Evolutionary conservation across 768 basidiomycete genomes (phyloP).

Genomic region (Xerocomus brunneocitrinus): DNA sequence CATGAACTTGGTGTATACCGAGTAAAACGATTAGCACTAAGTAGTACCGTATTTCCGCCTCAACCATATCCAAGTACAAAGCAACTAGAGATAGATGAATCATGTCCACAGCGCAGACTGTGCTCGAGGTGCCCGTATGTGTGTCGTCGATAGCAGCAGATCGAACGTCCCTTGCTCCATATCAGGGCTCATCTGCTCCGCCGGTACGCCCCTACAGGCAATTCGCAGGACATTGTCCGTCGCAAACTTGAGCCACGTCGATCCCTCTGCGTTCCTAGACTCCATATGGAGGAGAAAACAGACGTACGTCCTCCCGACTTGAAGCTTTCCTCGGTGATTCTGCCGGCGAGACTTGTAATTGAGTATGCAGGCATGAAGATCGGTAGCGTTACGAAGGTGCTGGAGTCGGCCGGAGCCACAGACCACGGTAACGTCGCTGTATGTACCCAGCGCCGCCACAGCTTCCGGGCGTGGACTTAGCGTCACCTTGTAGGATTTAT

Average conservation of each 20-base stretch:
- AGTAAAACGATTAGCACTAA: too few species aligned
- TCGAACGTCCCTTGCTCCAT: not conserved
- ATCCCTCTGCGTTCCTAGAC: not conserved
- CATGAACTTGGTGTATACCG: too few species aligned
- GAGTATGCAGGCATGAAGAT: constrained; percentile 22
- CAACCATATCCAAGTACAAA: too few species aligned
- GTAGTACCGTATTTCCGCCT: too few species aligned
- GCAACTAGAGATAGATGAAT: not conserved
- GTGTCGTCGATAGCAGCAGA: constrained; percentile 6
- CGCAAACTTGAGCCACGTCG: constrained; percentile 22
- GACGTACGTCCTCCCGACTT: constrained; percentile 15
- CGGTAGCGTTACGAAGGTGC: constrained; percentile 8
- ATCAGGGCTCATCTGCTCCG: not conserved
- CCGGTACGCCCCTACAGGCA: constrained; percentile 3
- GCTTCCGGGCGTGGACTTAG: not conserved
- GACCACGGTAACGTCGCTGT: constrained; percentile 9
- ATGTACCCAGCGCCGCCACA: constrained; percentile 2
- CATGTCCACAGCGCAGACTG: not conserved
- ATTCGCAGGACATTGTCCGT: constrained; percentile 23
- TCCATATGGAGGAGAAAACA: constrained; percentile 21
- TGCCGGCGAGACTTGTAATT: constrained; percentile 11
- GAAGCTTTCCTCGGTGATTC: constrained; percentile 7
- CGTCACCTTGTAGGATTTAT: constrained; percentile 11
- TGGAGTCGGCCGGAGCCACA: constrained; percentile 16
- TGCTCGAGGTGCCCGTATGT: constrained; percentile 13